phyloP scores from a whole-genome alignment of 306 rosid species.

The Inga oerstediana region DNA sequence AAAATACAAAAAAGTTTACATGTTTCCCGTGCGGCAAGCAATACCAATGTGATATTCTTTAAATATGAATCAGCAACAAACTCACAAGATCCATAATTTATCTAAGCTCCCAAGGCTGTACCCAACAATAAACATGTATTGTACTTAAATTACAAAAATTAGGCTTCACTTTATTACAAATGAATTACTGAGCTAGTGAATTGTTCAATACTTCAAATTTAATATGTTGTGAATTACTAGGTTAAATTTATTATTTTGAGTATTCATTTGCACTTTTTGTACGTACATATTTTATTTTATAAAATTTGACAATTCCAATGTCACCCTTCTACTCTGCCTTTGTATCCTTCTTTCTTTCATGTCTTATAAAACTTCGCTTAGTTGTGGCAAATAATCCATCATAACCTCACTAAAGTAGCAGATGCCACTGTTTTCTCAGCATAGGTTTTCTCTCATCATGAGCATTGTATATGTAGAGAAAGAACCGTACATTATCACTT shows the following conservation, averaged over 20 bases:
- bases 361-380: neutral
- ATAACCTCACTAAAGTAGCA: neutral
- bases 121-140: neutral
- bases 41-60: neutral
- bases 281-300: neutral
- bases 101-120: neutral
- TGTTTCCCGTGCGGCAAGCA: neutral
- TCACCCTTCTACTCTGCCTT: neutral
- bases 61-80: neutral
- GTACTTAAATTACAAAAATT: neutral
- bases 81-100: neutral
- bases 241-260: neutral
- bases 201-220: neutral
- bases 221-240: neutral
- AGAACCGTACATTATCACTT: neutral
- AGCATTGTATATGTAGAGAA: conserved; percentile 13
- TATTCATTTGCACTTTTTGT: neutral
- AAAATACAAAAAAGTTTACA: neutral
- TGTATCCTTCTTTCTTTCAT: neutral
- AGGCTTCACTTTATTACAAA: neutral
- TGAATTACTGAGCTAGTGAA: neutral
- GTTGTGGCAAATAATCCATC: neutral
- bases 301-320: neutral
- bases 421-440: neutral
- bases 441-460: conserved; percentile 25